phyloP scores from a whole-genome alignment of 352 stramenopile species.

The Globisporangium cylindrosporum region DNA sequence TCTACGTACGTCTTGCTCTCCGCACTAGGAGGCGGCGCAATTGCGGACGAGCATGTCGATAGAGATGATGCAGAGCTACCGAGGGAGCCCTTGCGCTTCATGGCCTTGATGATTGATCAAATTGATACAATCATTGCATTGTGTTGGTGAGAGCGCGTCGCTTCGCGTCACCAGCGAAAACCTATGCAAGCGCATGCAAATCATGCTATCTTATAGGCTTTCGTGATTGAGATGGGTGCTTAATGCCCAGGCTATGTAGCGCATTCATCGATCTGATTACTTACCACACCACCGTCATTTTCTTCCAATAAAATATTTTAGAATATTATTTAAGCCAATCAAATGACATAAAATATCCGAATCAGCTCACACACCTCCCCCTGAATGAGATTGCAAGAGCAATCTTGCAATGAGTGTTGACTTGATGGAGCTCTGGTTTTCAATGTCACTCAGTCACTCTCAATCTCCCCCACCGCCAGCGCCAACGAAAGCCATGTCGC shows the following conservation, averaged over 20 bases:
- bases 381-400: not conserved
- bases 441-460: not conserved
- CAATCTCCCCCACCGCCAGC: not conserved
- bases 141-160: not conserved
- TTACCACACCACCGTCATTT: slow-evolving; percentile 4
- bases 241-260: not conserved
- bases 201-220: slow-evolving; percentile 8
- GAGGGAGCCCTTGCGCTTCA: slow-evolving; percentile 2
- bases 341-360: not conserved
- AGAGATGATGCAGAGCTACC: not conserved
- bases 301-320: not conserved
- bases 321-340: slow-evolving; percentile 1
- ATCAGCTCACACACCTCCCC: not conserved
- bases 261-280: slow-evolving; percentile 13
- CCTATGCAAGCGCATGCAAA: slow-evolving; percentile 4
- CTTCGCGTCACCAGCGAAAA: slow-evolving; percentile 3
- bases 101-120: not conserved
- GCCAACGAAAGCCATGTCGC: slow-evolving; percentile 20
- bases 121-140: not conserved
- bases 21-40: not conserved
- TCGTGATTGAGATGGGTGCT: not conserved
- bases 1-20: slow-evolving; percentile 28
- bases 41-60: not conserved
- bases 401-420: not conserved
- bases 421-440: not conserved